Conservation (phyloP, 495 filamentous ascomycete species). For the Penicillium egyptiacum region DNA sequence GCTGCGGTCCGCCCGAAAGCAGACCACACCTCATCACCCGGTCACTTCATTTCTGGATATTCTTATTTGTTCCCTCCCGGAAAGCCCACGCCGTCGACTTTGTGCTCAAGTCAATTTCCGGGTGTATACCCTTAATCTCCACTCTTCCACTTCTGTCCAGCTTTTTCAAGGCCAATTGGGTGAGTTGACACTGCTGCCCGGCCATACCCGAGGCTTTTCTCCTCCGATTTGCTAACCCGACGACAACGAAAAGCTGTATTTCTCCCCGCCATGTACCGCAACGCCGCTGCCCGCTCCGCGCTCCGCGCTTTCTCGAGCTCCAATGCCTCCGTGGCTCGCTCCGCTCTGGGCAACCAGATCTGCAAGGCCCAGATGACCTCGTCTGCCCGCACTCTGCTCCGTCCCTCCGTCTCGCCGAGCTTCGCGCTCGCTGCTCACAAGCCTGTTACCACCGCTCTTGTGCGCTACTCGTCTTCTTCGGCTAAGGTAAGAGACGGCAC, state of each 20-base stretch:
- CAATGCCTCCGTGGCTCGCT: slow-evolving; percentile 49
- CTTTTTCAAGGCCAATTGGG: slow-evolving; percentile 41
- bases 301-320: slow-evolving; percentile 49
- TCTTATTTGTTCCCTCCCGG: slow-evolving; percentile 39
- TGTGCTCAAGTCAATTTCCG: slow-evolving; percentile 33
- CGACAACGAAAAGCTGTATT: slow-evolving; percentile 39
- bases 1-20: slow-evolving; percentile 32
- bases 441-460: slow-evolving; percentile 53
- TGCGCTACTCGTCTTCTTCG: slow-evolving; percentile 46
- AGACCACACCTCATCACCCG: slow-evolving; percentile 43
- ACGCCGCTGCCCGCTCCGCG: slow-evolving; percentile 47
- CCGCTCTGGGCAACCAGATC: slow-evolving; percentile 39
- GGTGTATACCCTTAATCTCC: slow-evolving; percentile 41
- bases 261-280: slow-evolving; percentile 47
- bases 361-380: slow-evolving; percentile 51
- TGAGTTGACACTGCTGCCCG: slow-evolving; percentile 19
- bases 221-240: slow-evolving; percentile 35
- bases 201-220: slow-evolving; percentile 40
- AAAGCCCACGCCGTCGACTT: slow-evolving; percentile 36
- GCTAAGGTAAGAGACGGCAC: slow-evolving; percentile 33
- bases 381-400: slow-evolving; percentile 39
- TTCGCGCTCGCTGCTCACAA: slow-evolving; percentile 49
- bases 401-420: slow-evolving; percentile 33
- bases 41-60: slow-evolving; percentile 41
- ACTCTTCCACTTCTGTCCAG: slow-evolving; percentile 29